A percentile compares a stretch with the other conserved stretches of the same genome.
These are phyloP conservation scores for Pseudocercospora fuligena DNA, from an alignment of 2,329 filamentous ascomycete species.

Conservation along the genomic window DNA sequence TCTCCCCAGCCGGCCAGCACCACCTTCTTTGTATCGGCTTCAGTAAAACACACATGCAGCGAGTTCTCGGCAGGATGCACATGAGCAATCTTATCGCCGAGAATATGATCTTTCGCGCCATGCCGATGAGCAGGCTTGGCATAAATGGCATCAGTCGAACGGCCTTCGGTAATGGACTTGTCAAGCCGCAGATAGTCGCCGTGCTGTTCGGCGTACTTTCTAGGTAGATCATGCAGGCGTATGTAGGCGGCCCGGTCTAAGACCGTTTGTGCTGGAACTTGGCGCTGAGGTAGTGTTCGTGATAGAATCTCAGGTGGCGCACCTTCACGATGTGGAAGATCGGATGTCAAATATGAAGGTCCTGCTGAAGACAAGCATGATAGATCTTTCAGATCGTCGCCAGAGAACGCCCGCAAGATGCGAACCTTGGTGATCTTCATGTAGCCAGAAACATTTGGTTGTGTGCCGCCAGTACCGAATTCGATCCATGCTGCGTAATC, in stretches of 20 bases:
- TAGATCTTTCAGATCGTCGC: constrained; percentile 23
- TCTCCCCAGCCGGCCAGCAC: constrained; percentile 25
- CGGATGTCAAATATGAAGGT: constrained; percentile 14
- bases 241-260: constrained; percentile 13
- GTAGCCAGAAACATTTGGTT: constrained; percentile 22
- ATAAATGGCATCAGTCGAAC: constrained; percentile 28
- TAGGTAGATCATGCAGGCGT: constrained; percentile 20
- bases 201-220: constrained; percentile 12
- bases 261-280: constrained; percentile 16
- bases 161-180: constrained; percentile 23
- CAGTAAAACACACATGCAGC: constrained; percentile 27
- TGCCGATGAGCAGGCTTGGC: constrained; percentile 8
- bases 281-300: constrained; percentile 26
- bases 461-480: constrained; percentile 29
- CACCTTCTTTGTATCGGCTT: constrained; percentile 25
- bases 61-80: constrained; percentile 28
- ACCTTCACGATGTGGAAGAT: constrained; percentile 14
- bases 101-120: constrained; percentile 15
- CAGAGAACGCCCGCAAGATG: constrained; percentile 16
- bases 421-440: constrained; percentile 25
- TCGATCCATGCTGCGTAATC: constrained; percentile 25
- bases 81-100: constrained; percentile 28
- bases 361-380: constrained; percentile 11
- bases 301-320: constrained; percentile 16
- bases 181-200: constrained; percentile 18